Percentiles rank a stretch among this genome's conserved stretches.
These are phyloP conservation scores for Aspergillus sp. DNA, from an alignment of 2,329 filamentous ascomycete genomes.

Conservation along the genomic window DNA sequence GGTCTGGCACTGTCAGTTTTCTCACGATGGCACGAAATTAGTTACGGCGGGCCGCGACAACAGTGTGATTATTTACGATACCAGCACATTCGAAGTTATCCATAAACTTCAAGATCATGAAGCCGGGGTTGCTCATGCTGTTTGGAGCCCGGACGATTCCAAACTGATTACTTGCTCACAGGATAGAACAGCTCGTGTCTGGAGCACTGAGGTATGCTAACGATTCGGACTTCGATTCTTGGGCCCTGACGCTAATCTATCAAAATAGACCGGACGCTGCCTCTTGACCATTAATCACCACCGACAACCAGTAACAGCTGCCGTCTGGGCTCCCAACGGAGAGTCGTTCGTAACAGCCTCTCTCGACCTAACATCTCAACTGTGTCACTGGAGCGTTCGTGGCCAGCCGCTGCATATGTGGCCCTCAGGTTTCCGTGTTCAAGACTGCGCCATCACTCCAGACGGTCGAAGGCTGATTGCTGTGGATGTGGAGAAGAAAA, in stretches of 20 bases:
- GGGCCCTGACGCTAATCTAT: background rate
- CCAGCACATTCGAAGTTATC: constrained; percentile 68
- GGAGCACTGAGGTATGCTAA: constrained; percentile 68
- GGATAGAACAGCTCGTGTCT: constrained; percentile 74
- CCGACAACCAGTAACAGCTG: constrained; percentile 82
- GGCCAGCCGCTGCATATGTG: constrained; percentile 69
- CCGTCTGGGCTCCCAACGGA: constrained; percentile 84
- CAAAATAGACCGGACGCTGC: constrained; percentile 62
- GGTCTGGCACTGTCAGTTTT: constrained; percentile 91
- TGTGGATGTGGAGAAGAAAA: constrained; percentile 69
- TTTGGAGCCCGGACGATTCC: constrained; percentile 90
- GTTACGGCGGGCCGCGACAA: constrained; percentile 81
- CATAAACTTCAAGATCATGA: constrained; percentile 69
- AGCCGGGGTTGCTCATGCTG: constrained; percentile 74
- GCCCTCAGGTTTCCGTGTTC: constrained; percentile 73
- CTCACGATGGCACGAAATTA: constrained; percentile 79
- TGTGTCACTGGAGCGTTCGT: constrained; percentile 72
- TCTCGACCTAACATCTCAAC: constrained; percentile 67
- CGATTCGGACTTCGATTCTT: background rate
- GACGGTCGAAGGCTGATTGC: constrained; percentile 81
- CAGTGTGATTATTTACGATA: constrained; percentile 81
- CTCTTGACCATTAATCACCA: constrained; percentile 71
- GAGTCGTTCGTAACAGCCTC: constrained; percentile 78
- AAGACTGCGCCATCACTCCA: constrained; percentile 81
- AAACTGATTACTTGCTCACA: constrained; percentile 83